A percentile compares a stretch with the other conserved stretches of the same genome.
phyloP scores from a whole-genome alignment of 495 filamentous ascomycete species.

The Lophium mytilinum region DNA sequence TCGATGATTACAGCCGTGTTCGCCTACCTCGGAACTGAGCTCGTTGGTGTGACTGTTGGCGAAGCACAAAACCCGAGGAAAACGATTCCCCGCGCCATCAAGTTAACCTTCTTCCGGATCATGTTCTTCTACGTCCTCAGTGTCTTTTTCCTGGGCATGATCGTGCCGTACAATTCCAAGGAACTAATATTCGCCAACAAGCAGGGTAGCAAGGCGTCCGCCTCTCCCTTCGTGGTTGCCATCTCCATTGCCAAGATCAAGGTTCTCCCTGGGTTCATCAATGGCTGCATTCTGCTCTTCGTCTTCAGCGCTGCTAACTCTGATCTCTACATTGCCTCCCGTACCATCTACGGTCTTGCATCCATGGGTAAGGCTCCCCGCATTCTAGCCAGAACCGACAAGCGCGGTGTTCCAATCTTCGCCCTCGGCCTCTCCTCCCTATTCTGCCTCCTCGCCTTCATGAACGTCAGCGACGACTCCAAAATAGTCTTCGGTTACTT shows the following conservation, averaged over 20 bases:
- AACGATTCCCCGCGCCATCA: slow-evolving; percentile 33
- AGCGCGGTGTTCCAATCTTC: slow-evolving; percentile 65
- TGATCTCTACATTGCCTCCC: slow-evolving; percentile 73
- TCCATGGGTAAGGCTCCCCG: slow-evolving; percentile 66
- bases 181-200: slow-evolving; percentile 48
- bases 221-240: slow-evolving; percentile 57
- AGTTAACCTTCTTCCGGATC: slow-evolving; percentile 36
- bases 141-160: slow-evolving; percentile 46
- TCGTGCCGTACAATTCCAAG: slow-evolving; percentile 48
- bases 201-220: slow-evolving; percentile 35
- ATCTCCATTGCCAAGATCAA: slow-evolving; percentile 48
- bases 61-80: slow-evolving; percentile 35
- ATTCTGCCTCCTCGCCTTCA: slow-evolving; percentile 64
- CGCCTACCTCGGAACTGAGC: slow-evolving; percentile 50
- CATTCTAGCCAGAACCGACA: slow-evolving; percentile 62
- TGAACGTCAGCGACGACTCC: slow-evolving; percentile 65
- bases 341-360: slow-evolving; percentile 72
- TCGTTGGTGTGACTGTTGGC: slow-evolving; percentile 62
- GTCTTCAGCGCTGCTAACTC: slow-evolving; percentile 75
- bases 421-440: slow-evolving; percentile 54
- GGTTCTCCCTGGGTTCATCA: slow-evolving; percentile 48
- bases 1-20: slow-evolving; percentile 26
- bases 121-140: slow-evolving; percentile 39
- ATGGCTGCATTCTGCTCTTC: slow-evolving; percentile 66
- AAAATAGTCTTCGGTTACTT: slow-evolving; percentile 74